Base-by-base conservation (phyloP, 441 rosid species). In the Eutrema salsugineum region DNA sequence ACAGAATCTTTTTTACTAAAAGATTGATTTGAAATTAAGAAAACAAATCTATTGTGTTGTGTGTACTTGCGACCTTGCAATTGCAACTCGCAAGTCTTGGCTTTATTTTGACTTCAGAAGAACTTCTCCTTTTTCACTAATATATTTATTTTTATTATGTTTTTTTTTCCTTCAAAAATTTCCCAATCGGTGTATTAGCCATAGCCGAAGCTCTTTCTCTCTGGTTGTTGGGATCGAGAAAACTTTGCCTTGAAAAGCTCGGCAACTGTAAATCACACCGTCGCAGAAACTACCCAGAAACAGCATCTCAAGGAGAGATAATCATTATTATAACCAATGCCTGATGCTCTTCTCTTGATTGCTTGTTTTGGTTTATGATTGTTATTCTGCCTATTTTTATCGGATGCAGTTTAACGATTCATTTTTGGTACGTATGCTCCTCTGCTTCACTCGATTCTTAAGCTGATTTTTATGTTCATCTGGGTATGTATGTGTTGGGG, bases 31-130 rank as follows among this genome's bases (percentile, higher is more conserved):
- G 3, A 38, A 49, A 28, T 17, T 1, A 4, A 24, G 10, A 22
- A 59, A 36, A 68, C 36, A 62, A 76, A 76, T 48, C 10, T 32
- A 12, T 32, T 48, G 75, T 39, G 24, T 40, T 48, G 79, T 67
- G 49, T 69, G 75, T 70, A 46, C 67, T 63, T 69, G 71, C 54
- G 46, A 56, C 75, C 70, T 69, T 38, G 77, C 62, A 71, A 43
- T 28, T 49, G 63, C 70, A 38, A 53, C 49, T 67, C 73, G 53
- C 67, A 76, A 76, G 63, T 67, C 19, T 70, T 64, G 79, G 79
- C 76, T 76, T 76, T 70, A 76, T 64, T 63, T 76, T 64, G 63
- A 76, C 72, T 76, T 70, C 16, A 33, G 54, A 70, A 63, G 54
- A 76, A 76, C 71, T 70, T 63, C 76, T 70, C 33, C 61, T 58